phyloP scores from a whole-genome alignment of 2,329 filamentous ascomycete genomes.

The Aspergillus piperis region DNA sequence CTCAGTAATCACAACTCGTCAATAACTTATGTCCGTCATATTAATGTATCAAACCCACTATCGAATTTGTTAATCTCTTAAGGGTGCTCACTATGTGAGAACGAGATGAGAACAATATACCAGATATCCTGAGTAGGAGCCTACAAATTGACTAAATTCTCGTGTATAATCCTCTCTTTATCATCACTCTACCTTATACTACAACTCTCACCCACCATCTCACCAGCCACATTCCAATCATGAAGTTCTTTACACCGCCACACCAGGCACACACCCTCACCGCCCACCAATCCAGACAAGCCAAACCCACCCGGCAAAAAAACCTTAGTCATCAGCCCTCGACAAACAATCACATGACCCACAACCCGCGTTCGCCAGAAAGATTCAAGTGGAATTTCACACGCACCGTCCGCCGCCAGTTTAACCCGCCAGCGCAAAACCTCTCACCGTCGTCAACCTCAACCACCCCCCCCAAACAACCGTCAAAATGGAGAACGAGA shows the following conservation, averaged over 20 bases:
- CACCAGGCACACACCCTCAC: background rate
- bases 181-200: no score
- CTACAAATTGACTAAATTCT: no score
- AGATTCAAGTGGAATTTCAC: constrained; percentile 33
- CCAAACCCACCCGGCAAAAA: constrained; percentile 2
- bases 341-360: constrained; percentile 46
- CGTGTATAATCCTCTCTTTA: no score
- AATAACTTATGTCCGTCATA: no score
- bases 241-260: background rate
- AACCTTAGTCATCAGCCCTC: constrained; percentile 33
- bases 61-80: no score
- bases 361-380: constrained; percentile 35
- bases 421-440: constrained; percentile 33
- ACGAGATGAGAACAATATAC: no score
- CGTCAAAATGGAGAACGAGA: constrained; percentile 98
- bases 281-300: background rate
- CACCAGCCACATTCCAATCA: background rate
- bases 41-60: no score
- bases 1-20: no score
- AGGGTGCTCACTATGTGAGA: no score
- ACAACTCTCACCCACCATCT: background rate
- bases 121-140: no score
- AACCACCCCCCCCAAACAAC: constrained; percentile 41
- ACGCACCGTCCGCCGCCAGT: constrained; percentile 23
- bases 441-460: constrained; percentile 40